Evolutionary conservation across 2,329 filamentous ascomycete species (phyloP), one percentile per base, ranked within the genome.

Genomic region (Xylaria sp.): DNA sequence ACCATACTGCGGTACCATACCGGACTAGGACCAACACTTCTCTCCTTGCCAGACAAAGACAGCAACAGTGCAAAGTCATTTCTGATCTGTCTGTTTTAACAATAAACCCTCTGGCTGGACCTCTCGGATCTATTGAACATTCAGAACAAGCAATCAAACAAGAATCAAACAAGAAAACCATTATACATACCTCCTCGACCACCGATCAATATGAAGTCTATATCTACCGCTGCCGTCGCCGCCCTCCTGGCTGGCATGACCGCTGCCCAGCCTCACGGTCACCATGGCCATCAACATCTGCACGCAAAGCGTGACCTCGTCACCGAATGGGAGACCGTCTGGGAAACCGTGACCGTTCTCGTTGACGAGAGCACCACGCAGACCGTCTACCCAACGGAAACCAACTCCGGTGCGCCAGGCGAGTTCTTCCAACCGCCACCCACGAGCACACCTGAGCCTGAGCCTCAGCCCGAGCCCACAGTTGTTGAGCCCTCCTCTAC

Each of bases 261-360:
- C 72, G 76, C 83, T 66, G 86, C 86, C 71, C 83, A 88, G 77
- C 86, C 86, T 66, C 82, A 78, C 48, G 79, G 80, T 66, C 80
- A 81, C 67, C 77, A 81, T 71, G 78, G 78, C 68, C 80, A 82
- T 68, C 75, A 72, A 66, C 81, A 82, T 70, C 76, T 69, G 58
- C 70, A 79, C 56, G 72, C 79, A 57, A 83, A 83, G 77, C 81
- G 82, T 59, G 82, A 76, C 23, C 66, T 86, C 15, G 81, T 85
- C 71, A 85, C 83, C 48, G 77, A 80, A 53, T 81, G 78, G 78
- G 80, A 78, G 20, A 82, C 80, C 8, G 83, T 83, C 73, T 86
- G 83, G 80, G 84, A 86, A 72, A 86, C 83, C 7, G 82, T 85
- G 72, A 82, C 81, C 3, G 83, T 88, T 68, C 83, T 85, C 66